Evolutionary conservation across 1,284 basidiomycete species (phyloP).

Genomic region (Thecaphora frezii): DNA sequence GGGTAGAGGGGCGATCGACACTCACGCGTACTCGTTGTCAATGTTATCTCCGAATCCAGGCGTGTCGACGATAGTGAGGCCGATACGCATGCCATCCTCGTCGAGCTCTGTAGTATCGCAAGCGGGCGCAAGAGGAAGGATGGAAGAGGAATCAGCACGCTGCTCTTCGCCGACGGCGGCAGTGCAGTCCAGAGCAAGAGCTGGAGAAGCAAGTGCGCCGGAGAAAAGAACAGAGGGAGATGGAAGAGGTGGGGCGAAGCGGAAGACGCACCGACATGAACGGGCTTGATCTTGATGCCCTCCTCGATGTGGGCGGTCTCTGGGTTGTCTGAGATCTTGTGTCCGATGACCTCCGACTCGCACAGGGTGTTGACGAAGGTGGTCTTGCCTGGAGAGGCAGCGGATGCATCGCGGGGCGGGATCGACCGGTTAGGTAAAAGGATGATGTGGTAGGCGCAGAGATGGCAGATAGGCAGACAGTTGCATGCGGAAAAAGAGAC

Average conservation of each 20-base stretch:
- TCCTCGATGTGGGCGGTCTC: constrained; percentile 91
- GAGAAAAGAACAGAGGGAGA: no score
- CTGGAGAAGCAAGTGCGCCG: no score
- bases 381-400: constrained; percentile 40
- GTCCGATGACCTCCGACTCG: constrained; percentile 61
- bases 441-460: no score
- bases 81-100: constrained; percentile 96
- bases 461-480: no score
- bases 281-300: constrained; percentile 92
- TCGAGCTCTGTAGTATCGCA: constrained; percentile 74
- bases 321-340: constrained; percentile 83
- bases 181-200: no score
- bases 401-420: not conserved
- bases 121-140: constrained; percentile 2
- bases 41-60: constrained; percentile 99
- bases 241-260: not conserved
- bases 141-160: not conserved
- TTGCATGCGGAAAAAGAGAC: no score
- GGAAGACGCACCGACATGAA: constrained; percentile 76
- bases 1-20: constrained; percentile 33
- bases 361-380: constrained; percentile 59
- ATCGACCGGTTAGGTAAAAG: not conserved
- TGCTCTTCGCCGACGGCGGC: no score
- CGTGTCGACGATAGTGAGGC: constrained; percentile 96
- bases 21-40: constrained; percentile 96